Percentiles rank a stretch among this genome's conserved stretches.
Evolutionary conservation across 2,329 filamentous ascomycete species (phyloP).

Genomic region (Alternaria novae-zelandiae): DNA sequence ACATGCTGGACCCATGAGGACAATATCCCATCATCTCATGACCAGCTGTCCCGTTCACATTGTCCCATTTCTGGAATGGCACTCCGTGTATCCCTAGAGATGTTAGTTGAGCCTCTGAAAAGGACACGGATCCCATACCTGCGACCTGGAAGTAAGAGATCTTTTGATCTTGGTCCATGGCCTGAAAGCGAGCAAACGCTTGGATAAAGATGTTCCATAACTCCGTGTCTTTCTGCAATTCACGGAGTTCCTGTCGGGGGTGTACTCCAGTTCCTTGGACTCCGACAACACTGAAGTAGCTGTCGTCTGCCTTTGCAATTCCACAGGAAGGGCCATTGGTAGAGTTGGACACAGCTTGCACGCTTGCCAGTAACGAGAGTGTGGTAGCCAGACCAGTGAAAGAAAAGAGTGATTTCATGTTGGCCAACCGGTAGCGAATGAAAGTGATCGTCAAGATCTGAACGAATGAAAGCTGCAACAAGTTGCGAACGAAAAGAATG

Average conservation of each 20-base stretch:
- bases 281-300: conserved; percentile 42
- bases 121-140: conserved; percentile 19
- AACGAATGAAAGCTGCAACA: conserved; percentile 27
- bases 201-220: conserved; percentile 42
- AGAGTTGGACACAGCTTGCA: conserved; percentile 24
- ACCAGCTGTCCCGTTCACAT: conserved; percentile 27
- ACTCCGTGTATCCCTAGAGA: conserved; percentile 39
- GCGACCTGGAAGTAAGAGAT: conserved; percentile 42
- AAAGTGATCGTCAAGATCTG: conserved; percentile 29
- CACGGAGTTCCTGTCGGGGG: conserved; percentile 35
- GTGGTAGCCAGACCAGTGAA: conserved; percentile 20
- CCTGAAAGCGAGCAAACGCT: conserved; percentile 39
- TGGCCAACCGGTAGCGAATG: conserved; percentile 37
- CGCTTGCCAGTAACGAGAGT: conserved; percentile 23
- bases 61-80: conserved; percentile 38
- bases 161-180: conserved; percentile 40
- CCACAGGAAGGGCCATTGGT: conserved; percentile 31
- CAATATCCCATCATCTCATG: conserved; percentile 38
- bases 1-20: conserved; percentile 39
- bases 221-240: conserved; percentile 40
- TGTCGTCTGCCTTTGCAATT: conserved; percentile 25
- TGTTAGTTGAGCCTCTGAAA: neutral
- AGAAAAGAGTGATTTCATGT: conserved; percentile 37
- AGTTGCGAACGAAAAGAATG: conserved; percentile 26
- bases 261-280: conserved; percentile 40